Evolutionary conservation across 73 alveolate species (phyloP).

Genomic region (Paramecium tetraurelia): DNA sequence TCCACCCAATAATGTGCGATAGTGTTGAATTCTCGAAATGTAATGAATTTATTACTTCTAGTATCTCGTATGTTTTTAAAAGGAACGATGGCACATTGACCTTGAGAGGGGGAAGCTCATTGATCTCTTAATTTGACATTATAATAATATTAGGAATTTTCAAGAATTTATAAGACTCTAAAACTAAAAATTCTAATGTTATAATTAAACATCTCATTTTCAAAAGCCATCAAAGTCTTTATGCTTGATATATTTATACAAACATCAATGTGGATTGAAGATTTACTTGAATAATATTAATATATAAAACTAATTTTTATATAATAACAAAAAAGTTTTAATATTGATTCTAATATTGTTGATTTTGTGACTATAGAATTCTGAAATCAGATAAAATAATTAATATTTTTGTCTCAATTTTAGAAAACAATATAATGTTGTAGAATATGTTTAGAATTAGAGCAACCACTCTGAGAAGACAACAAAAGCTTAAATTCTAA

Average conservation of each 20-base stretch:
- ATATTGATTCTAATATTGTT: no score
- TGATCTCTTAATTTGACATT: slow-evolving; percentile 37
- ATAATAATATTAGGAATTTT: not conserved
- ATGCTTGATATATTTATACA: no score
- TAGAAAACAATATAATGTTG: not conserved
- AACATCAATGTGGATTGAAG: no score
- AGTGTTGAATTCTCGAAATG: not conserved
- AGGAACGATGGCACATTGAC: slow-evolving; percentile 42
- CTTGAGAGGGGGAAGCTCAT: slow-evolving; percentile 18
- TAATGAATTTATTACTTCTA: not conserved
- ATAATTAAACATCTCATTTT: not conserved
- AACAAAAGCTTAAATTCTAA: no score
- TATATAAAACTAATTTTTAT: no score
- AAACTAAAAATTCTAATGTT: not conserved
- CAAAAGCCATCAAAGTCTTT: no score
- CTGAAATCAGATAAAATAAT: not conserved
- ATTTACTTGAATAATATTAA: no score
- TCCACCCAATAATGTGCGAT: not conserved
- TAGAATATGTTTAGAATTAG: not conserved
- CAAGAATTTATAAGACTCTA: not conserved
- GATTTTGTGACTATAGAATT: not conserved
- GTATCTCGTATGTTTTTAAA: slow-evolving; percentile 21
- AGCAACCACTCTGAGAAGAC: no score
- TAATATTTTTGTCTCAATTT: not conserved
- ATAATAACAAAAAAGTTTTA: no score